phyloP scores from a whole-genome alignment of 2,329 filamentous ascomycete species.

The Pseudogymnoascus sp. region DNA sequence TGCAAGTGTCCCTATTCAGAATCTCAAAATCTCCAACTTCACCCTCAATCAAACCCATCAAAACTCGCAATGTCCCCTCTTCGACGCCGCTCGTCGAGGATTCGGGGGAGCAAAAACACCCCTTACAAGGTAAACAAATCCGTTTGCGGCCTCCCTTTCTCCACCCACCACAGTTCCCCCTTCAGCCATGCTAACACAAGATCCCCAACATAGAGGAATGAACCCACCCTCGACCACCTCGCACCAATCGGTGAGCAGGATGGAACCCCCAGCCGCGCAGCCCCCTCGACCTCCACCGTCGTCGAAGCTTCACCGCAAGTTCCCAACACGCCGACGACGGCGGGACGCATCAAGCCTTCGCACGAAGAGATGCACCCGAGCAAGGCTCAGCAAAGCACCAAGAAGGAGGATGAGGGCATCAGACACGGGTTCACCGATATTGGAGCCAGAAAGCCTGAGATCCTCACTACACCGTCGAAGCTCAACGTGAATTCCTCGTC shows the following conservation, averaged over 20 bases:
- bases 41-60: neutral
- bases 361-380: slow-evolving; percentile 86
- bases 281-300: slow-evolving; percentile 17
- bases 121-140: slow-evolving; percentile 23
- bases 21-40: neutral
- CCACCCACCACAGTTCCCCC: neutral
- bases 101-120: slow-evolving; percentile 23
- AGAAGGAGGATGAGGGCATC: slow-evolving; percentile 69
- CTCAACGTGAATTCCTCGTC: slow-evolving; percentile 42
- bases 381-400: slow-evolving; percentile 66
- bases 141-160: neutral
- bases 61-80: slow-evolving; percentile 11
- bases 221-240: slow-evolving; percentile 14
- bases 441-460: slow-evolving; percentile 29
- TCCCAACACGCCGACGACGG: slow-evolving; percentile 51
- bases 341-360: slow-evolving; percentile 52
- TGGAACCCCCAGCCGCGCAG: slow-evolving; percentile 18
- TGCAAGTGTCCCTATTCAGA: neutral
- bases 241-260: slow-evolving; percentile 25
- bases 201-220: slow-evolving; percentile 11
- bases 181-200: neutral
- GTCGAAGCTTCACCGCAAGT: slow-evolving; percentile 20
- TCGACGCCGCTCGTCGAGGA: slow-evolving; percentile 26
- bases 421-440: slow-evolving; percentile 76
- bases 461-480: slow-evolving; percentile 52